phyloP scores from a whole-genome alignment of 495 filamentous ascomycete species.

The Penicillium longicatenatum region DNA sequence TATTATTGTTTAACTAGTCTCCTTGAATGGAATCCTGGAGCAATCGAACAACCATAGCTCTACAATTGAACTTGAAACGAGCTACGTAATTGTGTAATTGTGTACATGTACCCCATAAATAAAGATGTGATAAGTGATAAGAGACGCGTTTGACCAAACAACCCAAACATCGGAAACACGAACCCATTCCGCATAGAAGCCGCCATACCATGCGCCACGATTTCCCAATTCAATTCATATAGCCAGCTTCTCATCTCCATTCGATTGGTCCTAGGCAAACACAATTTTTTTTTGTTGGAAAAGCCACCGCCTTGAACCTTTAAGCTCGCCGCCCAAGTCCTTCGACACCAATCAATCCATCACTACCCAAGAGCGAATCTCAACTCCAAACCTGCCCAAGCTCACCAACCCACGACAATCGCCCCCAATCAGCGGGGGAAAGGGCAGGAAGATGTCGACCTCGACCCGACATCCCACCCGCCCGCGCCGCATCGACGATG shows the following conservation, averaged over 20 bases:
- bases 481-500: conserved; percentile 55
- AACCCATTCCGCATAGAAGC: conserved; percentile 14
- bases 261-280: neutral
- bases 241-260: neutral
- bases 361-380: conserved; percentile 6
- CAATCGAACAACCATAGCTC: conserved; percentile 25
- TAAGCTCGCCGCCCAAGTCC: conserved; percentile 7
- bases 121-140: conserved; percentile 22
- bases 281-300: neutral
- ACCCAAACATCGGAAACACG: conserved; percentile 25
- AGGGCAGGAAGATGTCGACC: conserved; percentile 36
- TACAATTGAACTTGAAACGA: conserved; percentile 16
- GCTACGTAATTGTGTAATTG: neutral
- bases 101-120: no score
- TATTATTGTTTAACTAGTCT: conserved; percentile 28
- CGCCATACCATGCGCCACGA: neutral
- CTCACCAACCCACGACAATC: conserved; percentile 12
- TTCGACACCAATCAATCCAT: conserved; percentile 1
- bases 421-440: conserved; percentile 13
- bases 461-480: conserved; percentile 36
- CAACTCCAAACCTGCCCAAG: neutral
- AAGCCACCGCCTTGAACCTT: neutral
- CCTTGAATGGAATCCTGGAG: conserved; percentile 19
- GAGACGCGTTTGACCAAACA: conserved; percentile 22
- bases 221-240: conserved; percentile 8